Base-by-base conservation (phyloP, 73 alveolate genomes). In the Paramecium bursaria region DNA sequence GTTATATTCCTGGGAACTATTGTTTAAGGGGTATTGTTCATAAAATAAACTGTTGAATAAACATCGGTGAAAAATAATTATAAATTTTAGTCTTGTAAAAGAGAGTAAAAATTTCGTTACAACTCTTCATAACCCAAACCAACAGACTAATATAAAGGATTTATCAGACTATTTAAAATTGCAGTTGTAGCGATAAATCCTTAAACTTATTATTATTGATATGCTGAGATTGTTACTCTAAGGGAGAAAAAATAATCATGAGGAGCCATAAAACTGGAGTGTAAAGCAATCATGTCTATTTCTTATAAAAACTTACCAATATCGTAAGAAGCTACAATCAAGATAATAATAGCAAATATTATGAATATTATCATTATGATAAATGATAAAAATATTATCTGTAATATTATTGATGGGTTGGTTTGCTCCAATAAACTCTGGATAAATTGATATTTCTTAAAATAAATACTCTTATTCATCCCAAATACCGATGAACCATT, bases 191-290 rank as follows among this genome's bases (percentile, higher is more conserved):
- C 44, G 10, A 67, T 25, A 21, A 33, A 67, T 0, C 60, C 82
- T 19, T 35, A 42, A 19, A 35, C 44, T 13, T 35, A 67, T 23
- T 25, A 21, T 10, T 67, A 67, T 67, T 67, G 44, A 67, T 67
- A 67, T 17, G 82, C 33, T 19, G 82, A 67, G 17, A 67, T 47
- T 1, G 82, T 67, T 7, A 31, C 35, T 19, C 82, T 31, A 53
- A 67, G 33, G 33, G 54, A 67, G 33, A 39, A 67, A 67, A 67
- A 67, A 39, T 39, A 39, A 67, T 67, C 82, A 67, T 67, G 82
- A 2, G 82, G 82, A 15, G 60, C 82, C 57, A 67, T 67, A 1
- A 67, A 21, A 31, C 55, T 42, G 2, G 47, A 33, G 22, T 67
- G 55, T 4, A 67, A 67, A n/a, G 76, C n/a, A n/a, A n/a, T n/a